phyloP scores from a whole-genome alignment of 2,329 filamentous ascomycete species.

The Pseudopithomyces maydicus region DNA sequence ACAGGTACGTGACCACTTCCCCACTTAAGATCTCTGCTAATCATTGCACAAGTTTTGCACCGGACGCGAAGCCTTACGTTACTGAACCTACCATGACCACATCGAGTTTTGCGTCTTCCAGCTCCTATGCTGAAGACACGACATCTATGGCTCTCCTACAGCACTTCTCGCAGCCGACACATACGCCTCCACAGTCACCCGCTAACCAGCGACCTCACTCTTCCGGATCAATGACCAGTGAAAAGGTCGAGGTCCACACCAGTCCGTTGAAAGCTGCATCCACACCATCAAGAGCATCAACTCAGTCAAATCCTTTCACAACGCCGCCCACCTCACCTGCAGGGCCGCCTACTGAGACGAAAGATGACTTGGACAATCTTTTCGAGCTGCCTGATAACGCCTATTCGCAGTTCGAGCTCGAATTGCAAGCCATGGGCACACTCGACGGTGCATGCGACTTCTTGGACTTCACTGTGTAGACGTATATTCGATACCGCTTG shows the following conservation, averaged over 20 bases:
- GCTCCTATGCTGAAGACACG: slow-evolving; percentile 34
- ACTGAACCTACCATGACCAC: slow-evolving; percentile 24
- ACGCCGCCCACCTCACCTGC: slow-evolving; percentile 45
- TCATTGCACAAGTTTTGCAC: slow-evolving; percentile 30
- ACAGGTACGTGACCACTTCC: slow-evolving; percentile 28
- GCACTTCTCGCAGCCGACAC: slow-evolving; percentile 39
- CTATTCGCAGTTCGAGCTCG: slow-evolving; percentile 45
- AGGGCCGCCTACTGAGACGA: slow-evolving; percentile 34
- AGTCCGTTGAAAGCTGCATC: slow-evolving; percentile 35
- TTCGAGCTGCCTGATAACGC: slow-evolving; percentile 39
- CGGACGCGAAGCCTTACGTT: slow-evolving; percentile 34
- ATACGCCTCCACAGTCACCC: slow-evolving; percentile 46
- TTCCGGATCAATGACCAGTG: slow-evolving; percentile 25
- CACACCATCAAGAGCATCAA: slow-evolving; percentile 39
- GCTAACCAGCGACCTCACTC: slow-evolving; percentile 35
- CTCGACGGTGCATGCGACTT: slow-evolving; percentile 40
- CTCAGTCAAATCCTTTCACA: slow-evolving; percentile 43
- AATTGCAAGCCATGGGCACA: slow-evolving; percentile 45
- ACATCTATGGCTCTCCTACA: slow-evolving; percentile 42
- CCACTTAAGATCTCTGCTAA: slow-evolving; percentile 18
- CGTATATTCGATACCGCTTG: not conserved
- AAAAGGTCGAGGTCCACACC: slow-evolving; percentile 22
- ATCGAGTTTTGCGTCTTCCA: slow-evolving; percentile 35
- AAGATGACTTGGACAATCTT: slow-evolving; percentile 41
- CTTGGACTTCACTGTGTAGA: slow-evolving; percentile 40